These are phyloP conservation scores for Sporothrix euskadiensis DNA, from an alignment of 2,329 filamentous ascomycete species.

Conservation along the genomic window DNA sequence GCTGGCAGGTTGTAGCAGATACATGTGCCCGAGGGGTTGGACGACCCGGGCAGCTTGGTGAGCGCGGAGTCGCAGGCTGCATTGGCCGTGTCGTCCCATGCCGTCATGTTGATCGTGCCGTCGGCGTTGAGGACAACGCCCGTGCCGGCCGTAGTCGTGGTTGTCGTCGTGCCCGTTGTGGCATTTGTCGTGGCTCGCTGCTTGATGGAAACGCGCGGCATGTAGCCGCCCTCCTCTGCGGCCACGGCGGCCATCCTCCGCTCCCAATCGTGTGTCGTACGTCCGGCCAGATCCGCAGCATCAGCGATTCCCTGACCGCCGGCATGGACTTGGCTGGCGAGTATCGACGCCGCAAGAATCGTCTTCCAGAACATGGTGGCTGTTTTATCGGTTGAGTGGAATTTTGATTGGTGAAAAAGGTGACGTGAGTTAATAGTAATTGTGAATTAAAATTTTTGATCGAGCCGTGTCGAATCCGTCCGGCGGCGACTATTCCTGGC, in stretches of 20 bases:
- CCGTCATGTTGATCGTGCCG: constrained; percentile 53
- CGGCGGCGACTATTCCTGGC: constrained; percentile 30
- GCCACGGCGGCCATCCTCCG: constrained; percentile 38
- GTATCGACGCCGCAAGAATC: constrained; percentile 40
- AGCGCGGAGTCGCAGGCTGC: constrained; percentile 62
- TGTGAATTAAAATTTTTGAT: background rate
- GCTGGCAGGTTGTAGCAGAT: constrained; percentile 81
- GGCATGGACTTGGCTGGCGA: constrained; percentile 42
- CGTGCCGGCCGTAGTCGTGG: constrained; percentile 20
- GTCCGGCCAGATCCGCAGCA: constrained; percentile 34
- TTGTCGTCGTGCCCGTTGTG: constrained; percentile 27
- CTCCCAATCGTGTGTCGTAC: constrained; percentile 36
- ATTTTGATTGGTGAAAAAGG: background rate
- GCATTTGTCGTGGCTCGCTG: constrained; percentile 29
- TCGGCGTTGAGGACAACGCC: constrained; percentile 44
- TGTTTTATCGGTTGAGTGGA: background rate
- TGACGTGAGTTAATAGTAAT: background rate
- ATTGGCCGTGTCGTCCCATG: constrained; percentile 58
- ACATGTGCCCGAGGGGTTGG: constrained; percentile 74
- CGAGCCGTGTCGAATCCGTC: constrained; percentile 29
- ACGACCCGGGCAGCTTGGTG: constrained; percentile 54
- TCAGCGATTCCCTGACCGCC: constrained; percentile 37
- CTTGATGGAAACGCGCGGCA: constrained; percentile 29
- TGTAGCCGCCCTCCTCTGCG: constrained; percentile 30
- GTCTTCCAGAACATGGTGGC: constrained; percentile 44